These are phyloP conservation scores for Ustilago esculenta DNA, from an alignment of 1,284 basidiomycete genomes.

Conservation along the genomic window DNA sequence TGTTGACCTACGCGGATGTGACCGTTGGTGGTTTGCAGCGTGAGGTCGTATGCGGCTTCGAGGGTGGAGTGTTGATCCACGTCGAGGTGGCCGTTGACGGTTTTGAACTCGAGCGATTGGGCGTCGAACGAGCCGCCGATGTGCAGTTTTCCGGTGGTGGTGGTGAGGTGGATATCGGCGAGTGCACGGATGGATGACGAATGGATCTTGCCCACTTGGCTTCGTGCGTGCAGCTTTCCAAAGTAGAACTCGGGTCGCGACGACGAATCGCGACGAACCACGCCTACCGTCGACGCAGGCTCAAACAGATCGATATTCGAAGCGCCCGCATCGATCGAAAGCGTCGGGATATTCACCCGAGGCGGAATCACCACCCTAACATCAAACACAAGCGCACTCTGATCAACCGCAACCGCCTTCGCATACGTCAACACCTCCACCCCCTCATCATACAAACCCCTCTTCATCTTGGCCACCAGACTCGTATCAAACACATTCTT, in stretches of 20 bases:
- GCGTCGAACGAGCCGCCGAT: constrained; percentile 38
- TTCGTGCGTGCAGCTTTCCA: constrained; percentile 44
- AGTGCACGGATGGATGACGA: constrained; percentile 41
- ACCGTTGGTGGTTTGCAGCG: constrained; percentile 38
- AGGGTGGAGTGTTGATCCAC: constrained; percentile 28
- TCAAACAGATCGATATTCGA: constrained; percentile 45
- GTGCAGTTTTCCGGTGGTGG: constrained; percentile 39
- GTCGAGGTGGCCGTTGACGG: constrained; percentile 37
- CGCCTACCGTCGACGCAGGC: background rate
- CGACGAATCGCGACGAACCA: constrained; percentile 7
- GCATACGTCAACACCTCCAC: constrained; percentile 51
- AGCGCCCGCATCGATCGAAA: constrained; percentile 41
- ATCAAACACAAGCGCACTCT: constrained; percentile 49
- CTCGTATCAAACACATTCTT: constrained; percentile 46
- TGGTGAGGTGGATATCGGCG: constrained; percentile 45
- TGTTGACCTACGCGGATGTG: constrained; percentile 37
- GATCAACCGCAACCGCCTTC: constrained; percentile 35
- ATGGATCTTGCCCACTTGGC: constrained; percentile 36
- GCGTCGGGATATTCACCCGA: constrained; percentile 36
- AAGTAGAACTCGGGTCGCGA: constrained; percentile 33
- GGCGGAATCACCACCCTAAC: constrained; percentile 53
- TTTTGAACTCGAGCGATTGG: constrained; percentile 35
- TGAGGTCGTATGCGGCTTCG: constrained; percentile 39
- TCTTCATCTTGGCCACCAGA: constrained; percentile 53
- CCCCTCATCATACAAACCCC: constrained; percentile 51